phyloP scores from a whole-genome alignment of 2,329 filamentous ascomycete species.

The Bisporella sp. region DNA sequence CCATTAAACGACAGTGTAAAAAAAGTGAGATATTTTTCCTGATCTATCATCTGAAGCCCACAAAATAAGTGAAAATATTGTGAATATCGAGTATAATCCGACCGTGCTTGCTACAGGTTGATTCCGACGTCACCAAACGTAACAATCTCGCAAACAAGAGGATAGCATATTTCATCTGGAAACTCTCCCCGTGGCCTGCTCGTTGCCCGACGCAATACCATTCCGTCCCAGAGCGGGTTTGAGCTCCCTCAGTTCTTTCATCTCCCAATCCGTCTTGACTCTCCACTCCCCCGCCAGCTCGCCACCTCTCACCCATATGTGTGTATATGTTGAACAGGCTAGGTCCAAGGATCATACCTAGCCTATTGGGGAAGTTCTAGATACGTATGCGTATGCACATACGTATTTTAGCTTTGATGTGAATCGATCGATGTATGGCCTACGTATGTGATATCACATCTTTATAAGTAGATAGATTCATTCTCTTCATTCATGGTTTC shows the following conservation, averaged over 20 bases:
- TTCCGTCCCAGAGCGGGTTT: conserved; percentile 10
- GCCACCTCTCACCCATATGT: conserved; percentile 7
- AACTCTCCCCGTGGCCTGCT: conserved; percentile 7
- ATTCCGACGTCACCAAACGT: conserved; percentile 4
- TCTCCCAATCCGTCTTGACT: conserved; percentile 10
- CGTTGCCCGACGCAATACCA: conserved; percentile 8
- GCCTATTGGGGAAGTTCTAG: too few species aligned
- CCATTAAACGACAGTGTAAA: not conserved
- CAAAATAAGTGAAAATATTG: not conserved
- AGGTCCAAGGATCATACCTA: too few species aligned
- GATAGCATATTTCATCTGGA: conserved; percentile 9
- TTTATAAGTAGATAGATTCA: too few species aligned
- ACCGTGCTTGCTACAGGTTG: not conserved
- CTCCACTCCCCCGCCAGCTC: conserved; percentile 10
- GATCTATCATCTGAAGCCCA: not conserved
- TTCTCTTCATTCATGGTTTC: too few species aligned
- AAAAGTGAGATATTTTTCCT: not conserved
- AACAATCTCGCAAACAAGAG: conserved; percentile 10
- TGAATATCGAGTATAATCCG: not conserved
- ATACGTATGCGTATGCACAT: too few species aligned
- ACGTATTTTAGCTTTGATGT: too few species aligned
- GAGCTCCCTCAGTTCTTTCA: conserved; percentile 9
- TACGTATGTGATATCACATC: too few species aligned
- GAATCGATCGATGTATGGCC: too few species aligned
- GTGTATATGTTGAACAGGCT: too few species aligned